Base-by-base conservation (phyloP, 2,329 filamentous ascomycete genomes). In the Tolypocladium tropicale region DNA sequence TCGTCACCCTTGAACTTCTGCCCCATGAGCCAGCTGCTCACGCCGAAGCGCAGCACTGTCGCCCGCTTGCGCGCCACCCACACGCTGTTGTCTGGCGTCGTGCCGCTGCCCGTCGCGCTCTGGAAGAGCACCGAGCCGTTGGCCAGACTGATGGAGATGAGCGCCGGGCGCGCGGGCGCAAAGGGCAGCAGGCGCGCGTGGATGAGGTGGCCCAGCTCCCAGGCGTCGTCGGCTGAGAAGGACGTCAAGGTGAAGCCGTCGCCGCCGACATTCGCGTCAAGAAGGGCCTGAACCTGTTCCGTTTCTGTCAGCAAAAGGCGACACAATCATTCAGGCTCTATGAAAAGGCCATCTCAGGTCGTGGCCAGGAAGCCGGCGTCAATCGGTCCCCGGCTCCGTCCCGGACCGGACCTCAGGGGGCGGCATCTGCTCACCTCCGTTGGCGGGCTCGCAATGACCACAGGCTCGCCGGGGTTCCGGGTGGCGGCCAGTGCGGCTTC, bases 31-130 rank as follows among this genome's bases (percentile, higher is more conserved):
- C 86, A 92, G 4, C 84, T 87, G 60, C 80, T 85, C 58, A 76
- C 72, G 0, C 88, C 88, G 72, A 83, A 93, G 11, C 89, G 75
- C 54, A 90, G 72, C 7, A 90, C 89, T 0, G 86, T 86, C 57
- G 82, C 83, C 16, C 84, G 76, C 76, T 94, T 93, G 36, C 89
- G 77, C 39, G 77, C 71, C 25, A 89, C 84, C 86, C 85, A 89
- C 32, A 72, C 72, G 67, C 88, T 85, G 64, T 89, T 86, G 68
- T 93, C 89, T 0, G 88, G 85, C 58, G 79, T 76, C 5, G 83
- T 82, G 7, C 89, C 88, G 0, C 81, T 73, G 43, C 86, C 81
- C 0, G 85, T 86, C 4, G 81, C 82, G 57, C 78, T 76, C 67
- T 91, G 88, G 75, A 90, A 93, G 23, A 93, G 72, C 1, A 83